These are phyloP conservation scores for Penicillium hesseltinei DNA, from an alignment of 2,329 filamentous ascomycete genomes.

Conservation along the genomic window DNA sequence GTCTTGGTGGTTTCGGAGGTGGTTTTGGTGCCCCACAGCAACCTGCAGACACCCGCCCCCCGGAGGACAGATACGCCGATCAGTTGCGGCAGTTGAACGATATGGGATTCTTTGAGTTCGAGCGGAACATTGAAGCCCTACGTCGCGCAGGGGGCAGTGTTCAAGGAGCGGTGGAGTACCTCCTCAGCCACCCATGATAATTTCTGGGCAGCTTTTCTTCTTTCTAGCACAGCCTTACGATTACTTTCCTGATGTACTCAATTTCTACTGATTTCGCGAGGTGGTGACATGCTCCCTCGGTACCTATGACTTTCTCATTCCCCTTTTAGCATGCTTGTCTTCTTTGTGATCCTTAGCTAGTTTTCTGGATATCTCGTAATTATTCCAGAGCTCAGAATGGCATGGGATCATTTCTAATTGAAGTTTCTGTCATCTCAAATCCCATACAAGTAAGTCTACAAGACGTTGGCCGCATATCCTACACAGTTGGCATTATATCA, in stretches of 20 bases:
- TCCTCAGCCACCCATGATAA: slow-evolving; percentile 37
- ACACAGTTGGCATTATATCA: background rate
- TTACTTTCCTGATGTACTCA: slow-evolving; percentile 6
- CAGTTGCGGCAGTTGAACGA: slow-evolving; percentile 93
- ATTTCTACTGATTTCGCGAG: slow-evolving; percentile 10
- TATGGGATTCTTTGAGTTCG: slow-evolving; percentile 98
- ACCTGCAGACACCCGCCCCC: slow-evolving; percentile 78
- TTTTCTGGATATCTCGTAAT: background rate
- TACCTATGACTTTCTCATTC: slow-evolving; percentile 9
- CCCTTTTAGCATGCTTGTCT: slow-evolving; percentile 7
- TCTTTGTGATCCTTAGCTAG: background rate
- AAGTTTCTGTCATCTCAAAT: background rate
- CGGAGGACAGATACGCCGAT: slow-evolving; percentile 87
- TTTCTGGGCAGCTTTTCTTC: background rate
- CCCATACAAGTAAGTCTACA: background rate
- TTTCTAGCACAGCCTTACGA: slow-evolving; percentile 9
- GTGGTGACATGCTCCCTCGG: slow-evolving; percentile 1
- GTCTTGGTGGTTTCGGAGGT: slow-evolving; percentile 42
- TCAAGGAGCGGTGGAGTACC: slow-evolving; percentile 64
- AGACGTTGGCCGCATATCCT: background rate
- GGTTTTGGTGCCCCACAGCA: slow-evolving; percentile 48
- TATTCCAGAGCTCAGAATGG: background rate
- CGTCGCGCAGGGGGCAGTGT: slow-evolving; percentile 89
- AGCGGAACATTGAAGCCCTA: slow-evolving; percentile 84
- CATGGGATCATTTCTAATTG: background rate